These are phyloP conservation scores for Venturia aucupariae DNA, from an alignment of 2,329 filamentous ascomycete genomes.

Conservation along the genomic window DNA sequence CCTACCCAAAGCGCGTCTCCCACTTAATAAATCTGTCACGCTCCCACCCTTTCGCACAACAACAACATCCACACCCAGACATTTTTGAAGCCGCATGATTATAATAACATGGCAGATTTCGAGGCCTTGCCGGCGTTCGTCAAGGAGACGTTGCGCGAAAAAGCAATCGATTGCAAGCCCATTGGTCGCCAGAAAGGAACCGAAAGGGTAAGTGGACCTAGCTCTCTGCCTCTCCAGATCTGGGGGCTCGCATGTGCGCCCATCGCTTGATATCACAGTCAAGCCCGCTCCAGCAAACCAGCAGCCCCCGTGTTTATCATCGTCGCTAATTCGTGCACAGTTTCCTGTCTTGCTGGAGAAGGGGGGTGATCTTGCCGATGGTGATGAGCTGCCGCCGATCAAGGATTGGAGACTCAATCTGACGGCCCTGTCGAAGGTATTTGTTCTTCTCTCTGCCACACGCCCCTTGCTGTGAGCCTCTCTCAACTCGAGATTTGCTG, in stretches of 20 bases:
- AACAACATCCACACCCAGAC: neutral
- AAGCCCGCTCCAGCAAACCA: too few relatives aligned
- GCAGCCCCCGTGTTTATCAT: too few relatives aligned
- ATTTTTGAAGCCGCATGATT: neutral
- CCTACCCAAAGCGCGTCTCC: neutral
- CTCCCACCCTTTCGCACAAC: neutral
- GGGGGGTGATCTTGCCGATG: neutral
- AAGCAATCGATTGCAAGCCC: slow-evolving; percentile 8
- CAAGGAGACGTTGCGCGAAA: slow-evolving; percentile 6
- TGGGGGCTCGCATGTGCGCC: neutral
- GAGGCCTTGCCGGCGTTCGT: neutral
- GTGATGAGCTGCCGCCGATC: neutral
- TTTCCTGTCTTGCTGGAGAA: neutral
- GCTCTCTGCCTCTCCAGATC: neutral
- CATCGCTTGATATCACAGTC: too few relatives aligned
- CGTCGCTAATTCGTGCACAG: neutral
- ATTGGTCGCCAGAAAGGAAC: slow-evolving; percentile 7
- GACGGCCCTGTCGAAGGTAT: slow-evolving; percentile 32
- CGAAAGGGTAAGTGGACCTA: slow-evolving; percentile 11
- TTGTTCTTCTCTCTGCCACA: neutral
- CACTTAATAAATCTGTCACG: neutral
- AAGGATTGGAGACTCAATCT: slow-evolving; percentile 12
- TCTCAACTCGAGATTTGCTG: neutral
- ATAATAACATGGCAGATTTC: slow-evolving; percentile 2
- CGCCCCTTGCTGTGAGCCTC: neutral